These are phyloP conservation scores for Chlorencoelia australis DNA, from an alignment of 2,329 filamentous ascomycete species.

Conservation along the genomic window DNA sequence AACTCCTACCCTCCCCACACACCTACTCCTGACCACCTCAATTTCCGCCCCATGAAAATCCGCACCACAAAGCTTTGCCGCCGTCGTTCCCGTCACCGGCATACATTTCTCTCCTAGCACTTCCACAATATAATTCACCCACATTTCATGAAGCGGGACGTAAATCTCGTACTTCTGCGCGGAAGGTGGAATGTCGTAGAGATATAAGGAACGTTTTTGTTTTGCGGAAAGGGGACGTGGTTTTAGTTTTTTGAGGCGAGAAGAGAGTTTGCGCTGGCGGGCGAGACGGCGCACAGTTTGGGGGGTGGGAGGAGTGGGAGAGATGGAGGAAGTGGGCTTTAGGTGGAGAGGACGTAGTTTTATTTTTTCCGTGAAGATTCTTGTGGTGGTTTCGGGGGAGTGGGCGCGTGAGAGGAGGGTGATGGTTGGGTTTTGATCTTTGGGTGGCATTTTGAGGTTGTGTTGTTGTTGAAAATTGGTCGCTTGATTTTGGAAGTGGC, in stretches of 20 bases:
- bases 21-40: conserved; percentile 73
- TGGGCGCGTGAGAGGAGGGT: conserved; percentile 68
- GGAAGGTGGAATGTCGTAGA: conserved; percentile 64
- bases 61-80: conserved; percentile 69
- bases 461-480: background rate
- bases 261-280: conserved; percentile 29
- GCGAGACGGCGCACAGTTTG: conserved; percentile 38
- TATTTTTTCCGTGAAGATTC: conserved; percentile 75
- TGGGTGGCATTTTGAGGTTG: conserved; percentile 17
- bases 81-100: conserved; percentile 32
- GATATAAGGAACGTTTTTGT: conserved; percentile 60
- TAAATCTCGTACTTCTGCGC: conserved; percentile 68
- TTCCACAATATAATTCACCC: conserved; percentile 78
- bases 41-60: conserved; percentile 85
- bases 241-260: conserved; percentile 34
- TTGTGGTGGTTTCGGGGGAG: conserved; percentile 57
- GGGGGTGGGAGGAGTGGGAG: conserved; percentile 32
- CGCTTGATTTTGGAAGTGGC: background rate
- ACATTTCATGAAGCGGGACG: conserved; percentile 65
- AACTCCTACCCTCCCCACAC: conserved; percentile 71
- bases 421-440: conserved; percentile 7
- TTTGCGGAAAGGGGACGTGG: conserved; percentile 68
- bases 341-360: conserved; percentile 73
- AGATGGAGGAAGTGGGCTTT: conserved; percentile 61
- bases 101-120: conserved; percentile 39